These are phyloP conservation scores for Salicornia ramosissima DNA, from an alignment of 148 eudicot species.

Conservation along the genomic window DNA sequence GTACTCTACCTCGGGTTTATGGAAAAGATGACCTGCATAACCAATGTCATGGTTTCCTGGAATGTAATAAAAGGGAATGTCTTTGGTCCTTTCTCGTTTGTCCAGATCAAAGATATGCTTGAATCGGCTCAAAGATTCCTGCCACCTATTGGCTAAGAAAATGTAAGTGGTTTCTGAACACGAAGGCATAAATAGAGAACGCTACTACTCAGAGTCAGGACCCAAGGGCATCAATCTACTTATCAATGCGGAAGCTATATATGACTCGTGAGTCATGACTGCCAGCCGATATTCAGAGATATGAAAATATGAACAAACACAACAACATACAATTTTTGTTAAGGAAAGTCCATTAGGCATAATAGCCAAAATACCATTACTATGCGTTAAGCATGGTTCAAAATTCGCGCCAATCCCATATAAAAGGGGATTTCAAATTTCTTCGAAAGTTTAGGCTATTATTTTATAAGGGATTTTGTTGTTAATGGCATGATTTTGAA, in stretches of 20 bases:
- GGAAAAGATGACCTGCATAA: slow-evolving; percentile 51
- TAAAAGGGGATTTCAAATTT: too few species aligned
- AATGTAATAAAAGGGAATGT: slow-evolving; percentile 49
- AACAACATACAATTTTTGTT: too few species aligned
- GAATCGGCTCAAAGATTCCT: slow-evolving; percentile 79
- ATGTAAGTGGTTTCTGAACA: slow-evolving; percentile 17
- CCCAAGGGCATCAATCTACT: background rate
- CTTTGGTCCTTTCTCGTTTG: slow-evolving; percentile 36
- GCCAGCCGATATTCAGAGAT: too few species aligned
- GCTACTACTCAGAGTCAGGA: too few species aligned
- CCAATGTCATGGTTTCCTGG: slow-evolving; percentile 95
- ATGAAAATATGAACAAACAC: too few species aligned
- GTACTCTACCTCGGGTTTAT: slow-evolving; percentile 55
- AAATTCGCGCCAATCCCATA: too few species aligned
- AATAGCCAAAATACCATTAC: too few species aligned
- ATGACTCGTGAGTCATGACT: background rate
- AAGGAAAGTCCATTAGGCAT: too few species aligned
- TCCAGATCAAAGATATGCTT: slow-evolving; percentile 76
- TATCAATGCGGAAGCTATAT: background rate
- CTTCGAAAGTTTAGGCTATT: too few species aligned
- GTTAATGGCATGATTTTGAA: too few species aligned
- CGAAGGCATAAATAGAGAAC: background rate
- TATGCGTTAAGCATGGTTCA: too few species aligned
- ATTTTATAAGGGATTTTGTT: too few species aligned
- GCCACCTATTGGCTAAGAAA: slow-evolving; percentile 54